Conservation (phyloP, 2,329 filamentous ascomycete species). For the Sarocladiaceae sp. region DNA sequence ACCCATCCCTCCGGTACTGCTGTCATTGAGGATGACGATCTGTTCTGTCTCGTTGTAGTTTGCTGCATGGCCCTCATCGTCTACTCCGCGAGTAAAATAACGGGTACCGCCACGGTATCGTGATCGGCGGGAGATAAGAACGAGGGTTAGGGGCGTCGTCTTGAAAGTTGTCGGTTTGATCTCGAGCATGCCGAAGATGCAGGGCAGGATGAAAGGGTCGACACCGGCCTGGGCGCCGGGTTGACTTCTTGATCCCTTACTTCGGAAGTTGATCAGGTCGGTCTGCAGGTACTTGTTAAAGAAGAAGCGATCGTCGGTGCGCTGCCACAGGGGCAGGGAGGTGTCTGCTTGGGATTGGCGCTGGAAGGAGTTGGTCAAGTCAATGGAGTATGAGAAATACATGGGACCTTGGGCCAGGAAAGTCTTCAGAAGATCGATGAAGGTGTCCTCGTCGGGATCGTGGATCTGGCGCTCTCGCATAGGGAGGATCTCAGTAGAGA, state of each 20-base stretch:
- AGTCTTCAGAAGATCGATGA: slow-evolving; percentile 73
- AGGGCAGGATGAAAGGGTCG: slow-evolving; percentile 89
- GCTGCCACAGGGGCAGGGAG: slow-evolving; percentile 75
- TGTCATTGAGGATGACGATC: slow-evolving; percentile 81
- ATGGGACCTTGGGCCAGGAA: slow-evolving; percentile 80
- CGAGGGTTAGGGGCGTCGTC: slow-evolving; percentile 73
- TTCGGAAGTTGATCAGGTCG: slow-evolving; percentile 85
- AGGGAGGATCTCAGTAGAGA: slow-evolving; percentile 86
- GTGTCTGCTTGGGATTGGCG: slow-evolving; percentile 74
- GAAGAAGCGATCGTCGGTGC: slow-evolving; percentile 95
- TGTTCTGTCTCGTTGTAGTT: slow-evolving; percentile 99
- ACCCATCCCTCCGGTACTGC: slow-evolving; percentile 60
- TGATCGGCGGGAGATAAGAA: slow-evolving; percentile 82
- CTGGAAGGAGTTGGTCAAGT: slow-evolving; percentile 95
- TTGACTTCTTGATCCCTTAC: slow-evolving; percentile 53
- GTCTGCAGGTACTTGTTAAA: slow-evolving; percentile 94
- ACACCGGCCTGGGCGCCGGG: slow-evolving; percentile 65
- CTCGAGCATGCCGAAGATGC: slow-evolving; percentile 94
- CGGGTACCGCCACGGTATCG: slow-evolving; percentile 84
- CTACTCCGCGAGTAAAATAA: slow-evolving; percentile 90
- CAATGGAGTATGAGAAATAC: slow-evolving; percentile 97
- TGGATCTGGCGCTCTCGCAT: slow-evolving; percentile 86
- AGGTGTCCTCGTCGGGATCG: slow-evolving; percentile 91
- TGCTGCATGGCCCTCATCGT: slow-evolving; percentile 90
- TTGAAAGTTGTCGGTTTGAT: slow-evolving; percentile 85